Conservation (phyloP, 192 early-diverging fungal genomes). For the Allomyces arbusculus region DNA sequence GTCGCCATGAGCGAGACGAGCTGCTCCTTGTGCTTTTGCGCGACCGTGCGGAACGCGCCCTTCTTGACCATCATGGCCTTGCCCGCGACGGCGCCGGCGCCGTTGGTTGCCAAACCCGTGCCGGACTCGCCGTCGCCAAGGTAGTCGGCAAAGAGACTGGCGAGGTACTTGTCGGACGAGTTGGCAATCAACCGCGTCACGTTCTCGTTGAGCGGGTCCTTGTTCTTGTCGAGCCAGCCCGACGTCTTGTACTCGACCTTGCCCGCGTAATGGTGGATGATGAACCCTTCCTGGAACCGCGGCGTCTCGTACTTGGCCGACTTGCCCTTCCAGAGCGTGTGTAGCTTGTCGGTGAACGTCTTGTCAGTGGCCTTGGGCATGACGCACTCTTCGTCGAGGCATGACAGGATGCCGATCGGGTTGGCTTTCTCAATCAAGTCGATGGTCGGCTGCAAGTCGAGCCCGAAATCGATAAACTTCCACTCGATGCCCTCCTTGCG, state of each 20-base stretch:
- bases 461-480: constrained; percentile 94
- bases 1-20: constrained; percentile 72
- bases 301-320: constrained; percentile 71
- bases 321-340: constrained; percentile 69
- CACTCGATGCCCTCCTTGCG: constrained; percentile 89
- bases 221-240: constrained; percentile 97
- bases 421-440: constrained; percentile 94
- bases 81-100: constrained; percentile 7
- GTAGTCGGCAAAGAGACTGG: constrained; percentile 64
- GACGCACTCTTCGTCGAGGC: constrained; percentile 96
- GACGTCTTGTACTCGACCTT: constrained; percentile 76
- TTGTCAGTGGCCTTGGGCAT: constrained; percentile 88
- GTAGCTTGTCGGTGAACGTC: constrained; percentile 81
- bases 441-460: constrained; percentile 93
- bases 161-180: constrained; percentile 60
- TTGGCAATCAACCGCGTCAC: constrained; percentile 66
- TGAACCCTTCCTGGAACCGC: constrained; percentile 73
- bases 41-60: constrained; percentile 83
- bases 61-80: constrained; percentile 35
- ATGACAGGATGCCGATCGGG: constrained; percentile 89
- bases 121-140: constrained; percentile 20
- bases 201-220: constrained; percentile 91
- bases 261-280: constrained; percentile 84
- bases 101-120: background rate
- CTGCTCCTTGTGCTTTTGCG: constrained; percentile 86